phyloP scores from a whole-genome alignment of 176 grass and related monocot genomes.

The Avena insularis region DNA sequence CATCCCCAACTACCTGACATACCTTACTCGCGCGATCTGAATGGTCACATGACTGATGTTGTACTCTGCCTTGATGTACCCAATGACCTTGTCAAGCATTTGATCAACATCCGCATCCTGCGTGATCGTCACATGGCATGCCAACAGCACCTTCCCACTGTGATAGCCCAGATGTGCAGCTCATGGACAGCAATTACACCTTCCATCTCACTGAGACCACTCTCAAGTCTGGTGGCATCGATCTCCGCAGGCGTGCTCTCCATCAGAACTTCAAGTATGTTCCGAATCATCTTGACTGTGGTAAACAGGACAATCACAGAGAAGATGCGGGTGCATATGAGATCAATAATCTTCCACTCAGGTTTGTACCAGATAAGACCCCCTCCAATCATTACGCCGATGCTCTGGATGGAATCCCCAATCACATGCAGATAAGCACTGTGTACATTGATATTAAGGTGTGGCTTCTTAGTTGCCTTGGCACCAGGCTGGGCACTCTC shows the following conservation, averaged over 20 bases:
- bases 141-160: conserved; percentile 94
- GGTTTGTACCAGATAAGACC: conserved; percentile 99
- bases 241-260: conserved; percentile 99
- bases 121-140: conserved; percentile 88
- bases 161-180: conserved; percentile 99
- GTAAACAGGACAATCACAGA: conserved; percentile 87
- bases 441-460: conserved; percentile 94
- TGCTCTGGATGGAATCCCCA: conserved; percentile 91
- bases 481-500: conserved; percentile 38
- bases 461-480: conserved; percentile 55
- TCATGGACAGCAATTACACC: conserved; percentile 86
- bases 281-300: conserved; percentile 85
- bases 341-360: conserved; percentile 98
- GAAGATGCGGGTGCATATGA: conserved; percentile 96
- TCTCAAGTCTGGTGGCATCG: conserved; percentile 77
- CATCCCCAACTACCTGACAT: not conserved
- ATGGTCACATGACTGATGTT: conserved; percentile 99
- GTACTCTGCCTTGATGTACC: conserved; percentile 90
- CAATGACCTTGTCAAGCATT: conserved; percentile 86
- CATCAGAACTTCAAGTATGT: conserved; percentile 94
- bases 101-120: conserved; percentile 67
- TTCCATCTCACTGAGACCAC: conserved; percentile 72
- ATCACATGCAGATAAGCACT: conserved; percentile 94
- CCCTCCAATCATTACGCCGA: conserved; percentile 97
- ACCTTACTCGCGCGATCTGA: conserved; percentile 83